Evolutionary conservation across 192 early-diverging fungal genomes (phyloP).

Genomic region (Backusella sp.): DNA sequence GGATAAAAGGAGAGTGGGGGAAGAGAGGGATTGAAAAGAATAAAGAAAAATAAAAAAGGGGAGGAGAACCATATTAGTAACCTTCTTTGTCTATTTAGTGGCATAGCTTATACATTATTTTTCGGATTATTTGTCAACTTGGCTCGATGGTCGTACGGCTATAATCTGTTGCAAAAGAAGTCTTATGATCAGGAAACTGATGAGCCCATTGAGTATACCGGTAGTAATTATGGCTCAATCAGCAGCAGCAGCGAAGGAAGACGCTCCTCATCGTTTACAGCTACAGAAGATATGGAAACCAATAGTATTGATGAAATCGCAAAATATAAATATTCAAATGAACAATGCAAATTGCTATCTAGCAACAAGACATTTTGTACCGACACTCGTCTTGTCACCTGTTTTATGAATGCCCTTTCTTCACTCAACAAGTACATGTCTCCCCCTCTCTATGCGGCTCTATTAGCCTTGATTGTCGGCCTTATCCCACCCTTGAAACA

Average conservation of each 20-base stretch:
- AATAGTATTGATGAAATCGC: background rate
- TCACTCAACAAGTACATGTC: conserved; percentile 47
- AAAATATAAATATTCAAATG: background rate
- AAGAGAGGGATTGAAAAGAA: background rate
- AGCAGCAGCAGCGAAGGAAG: conserved; percentile 19
- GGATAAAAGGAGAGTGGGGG: background rate
- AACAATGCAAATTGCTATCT: background rate
- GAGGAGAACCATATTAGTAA: conserved; percentile 1
- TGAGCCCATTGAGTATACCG: background rate
- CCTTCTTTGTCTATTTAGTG: background rate
- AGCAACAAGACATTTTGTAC: background rate
- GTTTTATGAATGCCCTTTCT: background rate
- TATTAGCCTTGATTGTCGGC: conserved; percentile 65
- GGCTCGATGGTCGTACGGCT: conserved; percentile 77
- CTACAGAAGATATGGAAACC: background rate
- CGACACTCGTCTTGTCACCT: background rate
- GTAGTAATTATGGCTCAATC: background rate
- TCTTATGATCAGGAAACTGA: conserved; percentile 24
- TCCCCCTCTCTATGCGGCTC: conserved; percentile 71
- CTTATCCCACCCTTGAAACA: conserved; percentile 57
- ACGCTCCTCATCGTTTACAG: background rate
- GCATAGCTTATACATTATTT: conserved; percentile 1
- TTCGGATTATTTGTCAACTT: conserved; percentile 53
- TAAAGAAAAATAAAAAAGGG: background rate
- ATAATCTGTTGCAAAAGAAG: conserved; percentile 50